Percentiles rank a stretch among this genome's conserved stretches.
phyloP scores from a whole-genome alignment of 1,284 basidiomycete species.

The Volvariella surrecta region DNA sequence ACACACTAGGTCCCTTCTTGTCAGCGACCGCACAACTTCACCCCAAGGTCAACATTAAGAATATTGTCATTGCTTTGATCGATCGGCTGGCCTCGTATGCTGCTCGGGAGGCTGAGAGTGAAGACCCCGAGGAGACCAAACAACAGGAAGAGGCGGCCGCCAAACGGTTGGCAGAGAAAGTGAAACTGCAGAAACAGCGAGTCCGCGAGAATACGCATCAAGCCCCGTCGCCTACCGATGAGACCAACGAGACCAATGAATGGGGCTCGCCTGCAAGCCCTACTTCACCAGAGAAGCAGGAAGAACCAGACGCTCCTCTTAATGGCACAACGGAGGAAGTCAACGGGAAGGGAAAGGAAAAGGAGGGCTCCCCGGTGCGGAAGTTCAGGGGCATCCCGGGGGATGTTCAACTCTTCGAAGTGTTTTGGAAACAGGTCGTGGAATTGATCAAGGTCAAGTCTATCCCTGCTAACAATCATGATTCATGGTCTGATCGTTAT shows the following conservation, averaged over 20 bases:
- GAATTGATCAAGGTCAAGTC: constrained; percentile 83
- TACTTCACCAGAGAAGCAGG: constrained; percentile 16
- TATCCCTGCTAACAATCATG: neutral
- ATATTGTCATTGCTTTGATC: constrained; percentile 92
- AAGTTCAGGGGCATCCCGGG: constrained; percentile 92
- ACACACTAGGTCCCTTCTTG: constrained; percentile 87
- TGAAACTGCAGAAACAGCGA: constrained; percentile 62
- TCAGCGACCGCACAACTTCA: constrained; percentile 90
- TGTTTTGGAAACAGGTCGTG: constrained; percentile 98
- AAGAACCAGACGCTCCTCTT: constrained; percentile 12
- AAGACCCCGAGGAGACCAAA: constrained; percentile 88
- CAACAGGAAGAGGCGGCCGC: constrained; percentile 88
- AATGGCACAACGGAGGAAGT: constrained; percentile 24
- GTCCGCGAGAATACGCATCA: constrained; percentile 38
- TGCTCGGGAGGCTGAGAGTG: constrained; percentile 87
- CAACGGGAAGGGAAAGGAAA: constrained; percentile 48
- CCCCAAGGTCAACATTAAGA: constrained; percentile 94
- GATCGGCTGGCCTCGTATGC: constrained; percentile 93
- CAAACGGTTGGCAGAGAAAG: constrained; percentile 75
- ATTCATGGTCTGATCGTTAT: constrained; percentile 2
- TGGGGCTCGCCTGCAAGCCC: constrained; percentile 29
- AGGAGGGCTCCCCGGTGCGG: constrained; percentile 40
- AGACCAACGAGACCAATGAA: constrained; percentile 26
- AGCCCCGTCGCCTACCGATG: constrained; percentile 19
- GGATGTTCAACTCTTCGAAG: constrained; percentile 88